Evolutionary conservation across 106 monocot species (phyloP).

Genomic region (Alisma plantagoaquatica): DNA sequence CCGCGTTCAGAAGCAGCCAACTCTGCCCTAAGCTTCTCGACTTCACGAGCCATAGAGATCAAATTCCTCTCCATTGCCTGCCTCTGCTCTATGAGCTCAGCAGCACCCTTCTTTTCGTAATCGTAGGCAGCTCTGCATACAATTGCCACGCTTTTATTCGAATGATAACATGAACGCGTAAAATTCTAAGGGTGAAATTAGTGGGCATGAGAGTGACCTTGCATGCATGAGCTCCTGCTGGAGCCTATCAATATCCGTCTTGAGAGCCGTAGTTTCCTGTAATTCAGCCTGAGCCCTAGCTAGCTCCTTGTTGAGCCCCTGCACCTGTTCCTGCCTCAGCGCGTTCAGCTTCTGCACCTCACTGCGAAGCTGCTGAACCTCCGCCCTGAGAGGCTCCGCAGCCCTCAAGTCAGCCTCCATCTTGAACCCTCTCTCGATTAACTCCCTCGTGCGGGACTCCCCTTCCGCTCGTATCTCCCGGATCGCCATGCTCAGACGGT

Average conservation of each 20-base stretch:
- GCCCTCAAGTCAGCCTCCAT: slow-evolving; percentile 13
- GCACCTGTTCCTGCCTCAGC: slow-evolving; percentile 55
- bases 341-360: slow-evolving; percentile 28
- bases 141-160: too few species aligned
- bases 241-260: slow-evolving; percentile 48
- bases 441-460: slow-evolving; percentile 8
- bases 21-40: slow-evolving; percentile 25
- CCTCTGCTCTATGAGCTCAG: slow-evolving; percentile 18
- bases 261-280: slow-evolving; percentile 37
- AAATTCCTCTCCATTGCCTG: slow-evolving; percentile 28
- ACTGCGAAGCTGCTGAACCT: slow-evolving; percentile 5
- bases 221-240: slow-evolving; percentile 53
- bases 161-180: too few species aligned
- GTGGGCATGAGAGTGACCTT: too few species aligned
- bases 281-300: slow-evolving; percentile 44
- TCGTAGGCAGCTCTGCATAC: slow-evolving; percentile 55
- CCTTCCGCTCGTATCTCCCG: slow-evolving; percentile 6
- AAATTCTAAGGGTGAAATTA: too few species aligned
- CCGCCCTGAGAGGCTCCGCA: slow-evolving; percentile 9
- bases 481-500: slow-evolving; percentile 7
- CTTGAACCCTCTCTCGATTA: slow-evolving; percentile 10
- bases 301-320: slow-evolving; percentile 49
- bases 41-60: slow-evolving; percentile 29
- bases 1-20: slow-evolving; percentile 6
- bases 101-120: slow-evolving; percentile 77